Percentiles rank a stretch among this genome's conserved stretches.
Conservation (phyloP, 2,329 filamentous ascomycete species). For the Sphaceloma murrayae region DNA sequence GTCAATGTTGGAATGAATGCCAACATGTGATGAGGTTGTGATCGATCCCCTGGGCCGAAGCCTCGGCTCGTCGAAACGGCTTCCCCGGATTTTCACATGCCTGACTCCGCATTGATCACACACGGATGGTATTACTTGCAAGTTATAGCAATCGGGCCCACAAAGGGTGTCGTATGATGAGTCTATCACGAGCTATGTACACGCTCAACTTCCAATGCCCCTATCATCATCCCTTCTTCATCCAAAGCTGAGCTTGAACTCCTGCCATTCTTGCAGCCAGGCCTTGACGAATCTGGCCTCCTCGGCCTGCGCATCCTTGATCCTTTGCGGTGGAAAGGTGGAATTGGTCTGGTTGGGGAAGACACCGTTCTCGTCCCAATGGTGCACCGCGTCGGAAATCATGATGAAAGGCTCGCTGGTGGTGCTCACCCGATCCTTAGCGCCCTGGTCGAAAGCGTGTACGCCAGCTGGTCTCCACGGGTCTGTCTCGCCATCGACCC, state of each 20-base stretch:
- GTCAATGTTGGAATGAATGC: too few species aligned
- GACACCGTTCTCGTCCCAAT: slow-evolving; percentile 69
- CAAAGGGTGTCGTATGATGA: too few species aligned
- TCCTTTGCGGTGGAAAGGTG: slow-evolving; percentile 48
- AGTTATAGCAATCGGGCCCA: background rate
- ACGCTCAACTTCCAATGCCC: background rate
- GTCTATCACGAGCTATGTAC: background rate
- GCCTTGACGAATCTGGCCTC: slow-evolving; percentile 53
- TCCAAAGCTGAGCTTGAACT: slow-evolving; percentile 14
- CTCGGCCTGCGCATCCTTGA: slow-evolving; percentile 50
- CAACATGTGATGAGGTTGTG: slow-evolving; percentile 3
- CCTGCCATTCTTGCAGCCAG: slow-evolving; percentile 56
- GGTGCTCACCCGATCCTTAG: slow-evolving; percentile 50
- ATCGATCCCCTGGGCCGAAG: background rate
- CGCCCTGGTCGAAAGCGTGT: slow-evolving; percentile 49
- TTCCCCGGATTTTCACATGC: slow-evolving; percentile 7
- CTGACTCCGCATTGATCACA: background rate
- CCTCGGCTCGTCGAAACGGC: background rate
- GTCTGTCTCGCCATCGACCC: slow-evolving; percentile 68
- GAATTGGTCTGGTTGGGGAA: slow-evolving; percentile 52
- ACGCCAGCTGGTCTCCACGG: slow-evolving; percentile 70
- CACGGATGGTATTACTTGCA: background rate
- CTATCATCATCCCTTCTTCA: background rate
- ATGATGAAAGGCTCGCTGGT: slow-evolving; percentile 60
- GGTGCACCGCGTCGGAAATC: slow-evolving; percentile 66